Conservation (phyloP, 73 alveolate species). For the Paramecium bursaria region DNA sequence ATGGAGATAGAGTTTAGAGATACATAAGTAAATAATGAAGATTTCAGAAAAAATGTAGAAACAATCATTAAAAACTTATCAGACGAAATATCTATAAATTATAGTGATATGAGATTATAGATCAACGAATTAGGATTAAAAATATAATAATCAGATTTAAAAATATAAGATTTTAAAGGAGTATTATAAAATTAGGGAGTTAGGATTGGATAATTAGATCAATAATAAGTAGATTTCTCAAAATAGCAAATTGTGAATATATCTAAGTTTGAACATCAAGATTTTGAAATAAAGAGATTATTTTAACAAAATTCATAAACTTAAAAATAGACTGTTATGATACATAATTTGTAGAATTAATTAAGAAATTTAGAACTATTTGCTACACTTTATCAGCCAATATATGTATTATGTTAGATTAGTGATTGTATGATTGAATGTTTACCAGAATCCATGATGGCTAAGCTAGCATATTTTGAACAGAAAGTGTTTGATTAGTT, state of each 20-base stretch:
- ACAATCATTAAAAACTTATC: constrained; percentile 9
- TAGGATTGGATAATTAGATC: neutral
- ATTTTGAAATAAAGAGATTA: neutral
- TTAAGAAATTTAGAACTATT: constrained; percentile 3
- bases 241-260: neutral
- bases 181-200: neutral
- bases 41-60: constrained; percentile 34
- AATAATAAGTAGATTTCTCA: neutral
- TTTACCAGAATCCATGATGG: neutral
- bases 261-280: neutral
- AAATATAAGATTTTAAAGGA: neutral
- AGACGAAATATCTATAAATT: constrained; percentile 3
- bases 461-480: constrained; percentile 9
- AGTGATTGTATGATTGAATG: constrained; percentile 21
- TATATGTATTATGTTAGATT: neutral
- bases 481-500: constrained; percentile 10
- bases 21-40: neutral
- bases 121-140: neutral
- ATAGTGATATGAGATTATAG: neutral
- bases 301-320: neutral
- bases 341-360: neutral
- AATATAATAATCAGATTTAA: constrained; percentile 6
- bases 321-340: constrained; percentile 17
- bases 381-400: constrained; percentile 5
- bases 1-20: constrained; percentile 12